Base-by-base conservation (phyloP, 1,284 basidiomycete species). In the Trichosporon sp. region DNA sequence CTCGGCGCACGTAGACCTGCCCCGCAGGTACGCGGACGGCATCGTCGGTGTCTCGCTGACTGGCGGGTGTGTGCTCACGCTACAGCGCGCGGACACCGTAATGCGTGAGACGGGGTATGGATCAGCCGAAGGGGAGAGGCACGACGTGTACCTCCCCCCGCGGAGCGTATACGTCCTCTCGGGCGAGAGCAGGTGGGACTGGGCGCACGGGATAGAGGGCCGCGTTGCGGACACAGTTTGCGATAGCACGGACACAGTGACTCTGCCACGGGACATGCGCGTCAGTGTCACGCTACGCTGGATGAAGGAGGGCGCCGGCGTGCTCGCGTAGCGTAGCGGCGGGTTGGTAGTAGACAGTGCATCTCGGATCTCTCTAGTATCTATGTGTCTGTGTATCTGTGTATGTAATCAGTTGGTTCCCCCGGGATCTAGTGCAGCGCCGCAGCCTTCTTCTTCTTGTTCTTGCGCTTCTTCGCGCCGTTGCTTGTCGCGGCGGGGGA, bases 1-100 rank as follows among this genome's bases (percentile, higher is more conserved):
- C 62, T 68, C 80, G 0, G 74, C 83, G 0, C 85, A 86, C 67
- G 71, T 85, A 27, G 85, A 86, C 69, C 79, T 86, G 2, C 79
- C 81, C 3, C 65, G 78, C 23, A 78, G 85, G 12, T 86, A 85
- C 64, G 83, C 78, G 6, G 82, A 83, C 70, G 82, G 82, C 2
- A 81, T 83, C 18, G 64, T 83, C 4, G 82, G 82, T 4, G 78
- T 77, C 12, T 78, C 77, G 2, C 69, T 83, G 0, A 70, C 68
- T 3, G 80, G 81, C n/a, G 80, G 80, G 27, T 78, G 77, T 42
- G 75, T 73, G 9, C 80, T 83, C 79, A 68, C 66, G 18, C 75
- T 80, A n/a, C 64, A 64, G 62, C 56, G 34, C 31, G 63, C 35
- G 11, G 58, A 65, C 8, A 18, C 27, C 44, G 47, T 13, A 6